These are phyloP conservation scores for Coemansia biformis DNA, from an alignment of 192 early-diverging fungal species.

Conservation along the genomic window DNA sequence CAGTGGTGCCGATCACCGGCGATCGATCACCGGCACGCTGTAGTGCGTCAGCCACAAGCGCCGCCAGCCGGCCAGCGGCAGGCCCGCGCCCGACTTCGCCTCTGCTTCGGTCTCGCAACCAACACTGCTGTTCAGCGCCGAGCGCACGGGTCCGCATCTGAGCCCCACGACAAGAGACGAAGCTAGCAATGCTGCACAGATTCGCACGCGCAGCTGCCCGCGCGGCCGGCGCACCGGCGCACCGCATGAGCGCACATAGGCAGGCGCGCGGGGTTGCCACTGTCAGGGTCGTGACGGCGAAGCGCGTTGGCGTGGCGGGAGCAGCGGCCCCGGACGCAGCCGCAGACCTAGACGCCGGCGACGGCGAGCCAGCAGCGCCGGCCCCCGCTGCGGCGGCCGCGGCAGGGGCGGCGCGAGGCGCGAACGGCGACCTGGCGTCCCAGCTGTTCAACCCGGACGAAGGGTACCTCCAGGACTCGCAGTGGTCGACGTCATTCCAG, in stretches of 20 bases:
- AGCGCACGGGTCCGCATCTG: too few relatives aligned
- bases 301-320: neutral
- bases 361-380: constrained; percentile 1
- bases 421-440: constrained; percentile 20
- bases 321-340: neutral
- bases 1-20: too few relatives aligned
- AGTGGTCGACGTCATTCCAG: constrained; percentile 67
- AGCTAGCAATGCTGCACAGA: too few relatives aligned
- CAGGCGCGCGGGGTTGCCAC: neutral
- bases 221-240: too few relatives aligned
- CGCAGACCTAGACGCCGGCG: too few relatives aligned
- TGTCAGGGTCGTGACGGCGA: neutral
- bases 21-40: too few relatives aligned
- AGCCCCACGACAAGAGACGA: neutral
- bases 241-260: too few relatives aligned
- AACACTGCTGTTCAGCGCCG: too few relatives aligned
- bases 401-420: constrained; percentile 1
- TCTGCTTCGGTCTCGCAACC: neutral
- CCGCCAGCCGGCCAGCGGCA: too few relatives aligned
- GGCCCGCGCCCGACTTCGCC: too few relatives aligned
- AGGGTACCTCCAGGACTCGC: constrained; percentile 38
- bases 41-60: too few relatives aligned
- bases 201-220: too few relatives aligned
- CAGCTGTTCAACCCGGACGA: constrained; percentile 38
- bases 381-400: constrained; percentile 1